phyloP scores from a whole-genome alignment of 2,329 filamentous ascomycete genomes.

The Neonectria ditissima region DNA sequence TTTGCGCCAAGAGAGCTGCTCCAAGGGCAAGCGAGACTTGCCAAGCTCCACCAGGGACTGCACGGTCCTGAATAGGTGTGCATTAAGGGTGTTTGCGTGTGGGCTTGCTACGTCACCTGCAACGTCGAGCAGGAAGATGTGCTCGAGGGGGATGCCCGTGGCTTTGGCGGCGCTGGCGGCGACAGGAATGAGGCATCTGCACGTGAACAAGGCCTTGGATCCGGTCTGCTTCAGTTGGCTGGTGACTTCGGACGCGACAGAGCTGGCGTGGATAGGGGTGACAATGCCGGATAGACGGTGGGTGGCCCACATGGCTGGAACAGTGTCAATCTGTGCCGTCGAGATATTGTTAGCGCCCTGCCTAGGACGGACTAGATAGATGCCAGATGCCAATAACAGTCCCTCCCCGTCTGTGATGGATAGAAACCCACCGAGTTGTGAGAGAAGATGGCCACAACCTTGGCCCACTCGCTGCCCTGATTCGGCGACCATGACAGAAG shows the following conservation, averaged over 20 bases:
- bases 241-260: conserved; percentile 72
- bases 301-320: conserved; percentile 67
- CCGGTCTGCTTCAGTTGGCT: conserved; percentile 74
- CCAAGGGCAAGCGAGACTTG: neutral
- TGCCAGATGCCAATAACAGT: too few species aligned
- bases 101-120: conserved; percentile 48
- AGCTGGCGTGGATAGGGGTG: conserved; percentile 77
- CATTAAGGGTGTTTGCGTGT: conserved; percentile 54
- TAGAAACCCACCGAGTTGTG: too few species aligned
- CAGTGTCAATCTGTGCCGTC: conserved; percentile 6
- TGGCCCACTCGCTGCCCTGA: too few species aligned
- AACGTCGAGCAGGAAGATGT: conserved; percentile 68
- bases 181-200: conserved; percentile 69
- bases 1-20: neutral
- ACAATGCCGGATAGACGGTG: conserved; percentile 76
- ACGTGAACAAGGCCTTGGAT: conserved; percentile 77
- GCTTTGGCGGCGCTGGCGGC: conserved; percentile 72
- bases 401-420: too few species aligned
- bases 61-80: neutral
- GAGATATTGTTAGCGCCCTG: too few species aligned
- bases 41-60: neutral
- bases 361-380: too few species aligned
- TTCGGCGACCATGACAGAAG: too few species aligned
- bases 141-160: conserved; percentile 69
- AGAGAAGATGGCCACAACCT: too few species aligned